phyloP scores from a whole-genome alignment of 2,329 filamentous ascomycete species.

The Ascomycota sp. region DNA sequence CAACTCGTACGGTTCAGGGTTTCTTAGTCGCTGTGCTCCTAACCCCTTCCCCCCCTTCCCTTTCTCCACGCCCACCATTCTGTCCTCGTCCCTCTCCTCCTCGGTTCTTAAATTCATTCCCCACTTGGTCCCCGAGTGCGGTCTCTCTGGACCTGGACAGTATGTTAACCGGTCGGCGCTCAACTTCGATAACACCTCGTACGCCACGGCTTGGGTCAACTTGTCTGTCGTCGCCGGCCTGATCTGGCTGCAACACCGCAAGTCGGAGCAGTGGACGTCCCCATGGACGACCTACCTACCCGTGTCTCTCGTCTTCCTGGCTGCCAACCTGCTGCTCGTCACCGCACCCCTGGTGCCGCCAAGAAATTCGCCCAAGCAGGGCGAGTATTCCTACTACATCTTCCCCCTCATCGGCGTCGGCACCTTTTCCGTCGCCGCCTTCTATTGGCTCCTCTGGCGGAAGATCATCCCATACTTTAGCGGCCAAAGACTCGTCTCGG shows the following conservation, averaged over 20 bases:
- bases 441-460: conserved; percentile 34
- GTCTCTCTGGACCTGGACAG: too few relatives aligned
- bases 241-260: conserved; percentile 28
- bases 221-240: conserved; percentile 28
- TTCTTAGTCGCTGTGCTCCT: too few relatives aligned
- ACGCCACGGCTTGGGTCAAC: conserved; percentile 33
- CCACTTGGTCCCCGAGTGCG: too few relatives aligned
- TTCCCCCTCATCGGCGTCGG: conserved; percentile 33
- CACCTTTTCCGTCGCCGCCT: conserved; percentile 25
- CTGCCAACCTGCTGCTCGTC: conserved; percentile 30
- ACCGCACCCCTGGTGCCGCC: conserved; percentile 35
- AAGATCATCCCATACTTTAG: conserved; percentile 26
- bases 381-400: conserved; percentile 33
- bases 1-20: neutral
- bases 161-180: too few relatives aligned
- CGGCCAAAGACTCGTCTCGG: conserved; percentile 26
- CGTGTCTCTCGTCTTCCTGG: conserved; percentile 24
- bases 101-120: too few relatives aligned
- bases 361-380: conserved; percentile 21
- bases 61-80: too few relatives aligned
- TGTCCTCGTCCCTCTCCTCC: too few relatives aligned
- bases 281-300: conserved; percentile 30
- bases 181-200: conserved; percentile 21
- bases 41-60: neutral
- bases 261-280: conserved; percentile 30